Evolutionary conservation across 495 filamentous ascomycete genomes (phyloP).

Genomic region (Hypomontagnella monticulosa): DNA sequence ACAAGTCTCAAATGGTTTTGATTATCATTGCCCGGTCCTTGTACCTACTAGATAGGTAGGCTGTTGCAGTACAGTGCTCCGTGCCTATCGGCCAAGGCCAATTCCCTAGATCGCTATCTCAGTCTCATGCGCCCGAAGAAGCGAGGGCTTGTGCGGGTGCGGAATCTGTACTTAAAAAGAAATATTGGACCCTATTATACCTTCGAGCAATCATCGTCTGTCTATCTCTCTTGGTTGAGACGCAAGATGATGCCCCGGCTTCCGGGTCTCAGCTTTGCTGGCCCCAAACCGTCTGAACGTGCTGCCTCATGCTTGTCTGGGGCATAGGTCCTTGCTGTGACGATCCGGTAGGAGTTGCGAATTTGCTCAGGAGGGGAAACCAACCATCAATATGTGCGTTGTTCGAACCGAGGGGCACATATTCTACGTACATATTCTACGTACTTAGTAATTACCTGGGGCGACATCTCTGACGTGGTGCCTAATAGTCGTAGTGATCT

Average conservation of each 20-base stretch:
- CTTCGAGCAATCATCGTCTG: slow-evolving; percentile 1
- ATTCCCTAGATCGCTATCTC: no score
- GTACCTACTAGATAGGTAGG: no score
- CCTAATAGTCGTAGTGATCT: no score
- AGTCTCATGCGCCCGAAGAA: no score
- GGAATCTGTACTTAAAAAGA: background rate
- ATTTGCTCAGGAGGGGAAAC: slow-evolving; percentile 1
- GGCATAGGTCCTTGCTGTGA: slow-evolving; percentile 15
- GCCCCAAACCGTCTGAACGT: slow-evolving; percentile 5
- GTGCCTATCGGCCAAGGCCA: no score
- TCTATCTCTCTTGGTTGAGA: no score
- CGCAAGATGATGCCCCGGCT: background rate
- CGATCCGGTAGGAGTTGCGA: slow-evolving; percentile 8
- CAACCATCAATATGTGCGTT: no score
- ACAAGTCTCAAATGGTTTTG: slow-evolving; percentile 6
- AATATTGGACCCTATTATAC: slow-evolving; percentile 15
- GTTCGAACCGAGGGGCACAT: slow-evolving; percentile 1
- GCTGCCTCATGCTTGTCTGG: slow-evolving; percentile 17
- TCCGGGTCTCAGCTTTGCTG: slow-evolving; percentile 12
- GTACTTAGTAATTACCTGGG: no score
- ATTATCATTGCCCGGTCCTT: background rate
- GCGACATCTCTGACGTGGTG: no score
- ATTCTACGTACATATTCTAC: no score
- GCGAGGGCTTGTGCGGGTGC: no score
- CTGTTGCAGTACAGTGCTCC: no score